Base-by-base conservation (phyloP, 2,329 filamentous ascomycete genomes). In the Fusarium verrucosum region DNA sequence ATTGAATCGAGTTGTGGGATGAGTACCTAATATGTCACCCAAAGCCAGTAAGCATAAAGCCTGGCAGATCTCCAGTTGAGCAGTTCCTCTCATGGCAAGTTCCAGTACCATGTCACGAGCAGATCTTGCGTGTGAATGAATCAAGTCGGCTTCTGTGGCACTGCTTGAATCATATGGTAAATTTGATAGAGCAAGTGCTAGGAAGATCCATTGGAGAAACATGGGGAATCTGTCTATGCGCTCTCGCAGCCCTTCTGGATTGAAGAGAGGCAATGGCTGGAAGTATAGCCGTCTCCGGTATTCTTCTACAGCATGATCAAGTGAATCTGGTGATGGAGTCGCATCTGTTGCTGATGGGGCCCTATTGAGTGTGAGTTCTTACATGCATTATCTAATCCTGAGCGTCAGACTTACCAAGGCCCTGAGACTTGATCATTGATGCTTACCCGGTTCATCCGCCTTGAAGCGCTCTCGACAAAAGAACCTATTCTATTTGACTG, bases 271-370 rank as follows among this genome's bases (percentile, higher is more conserved):
- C 0, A 70, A 35, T 1, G 68, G 68, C 4, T 70, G 68, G 7
- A 70, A 70, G 43, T 70, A 69, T 7, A 70, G 9, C 10, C 66
- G 60, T 4, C 51, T 40, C 4, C 50, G 36, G 11, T 70, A 69
- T 2, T 61, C 59, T 19, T 69, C 41, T 3, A 65, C 58, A 4
- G 62, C 62, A n/a, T 19, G 45, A 19, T 59, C 37, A 0, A 66
- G 44, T 2, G 58, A 58, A 6, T 58, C 49, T 11, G 52, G 17
- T 1, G 62, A 66, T 7, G 62, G 62, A 0, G 20, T 30, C 7
- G 28, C 41, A 4, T 46, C 55, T 20, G 47, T 37, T 14, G 22
- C 25, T 6, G 17, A 36, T 1, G 47, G 28, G 7, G 43, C 25
- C 62, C 62, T 65, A 6, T 1, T 7, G 1, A 2, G 4, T 13